phyloP scores from a whole-genome alignment of 805 yeast species.

The Scheffersomyces amazonensis region DNA sequence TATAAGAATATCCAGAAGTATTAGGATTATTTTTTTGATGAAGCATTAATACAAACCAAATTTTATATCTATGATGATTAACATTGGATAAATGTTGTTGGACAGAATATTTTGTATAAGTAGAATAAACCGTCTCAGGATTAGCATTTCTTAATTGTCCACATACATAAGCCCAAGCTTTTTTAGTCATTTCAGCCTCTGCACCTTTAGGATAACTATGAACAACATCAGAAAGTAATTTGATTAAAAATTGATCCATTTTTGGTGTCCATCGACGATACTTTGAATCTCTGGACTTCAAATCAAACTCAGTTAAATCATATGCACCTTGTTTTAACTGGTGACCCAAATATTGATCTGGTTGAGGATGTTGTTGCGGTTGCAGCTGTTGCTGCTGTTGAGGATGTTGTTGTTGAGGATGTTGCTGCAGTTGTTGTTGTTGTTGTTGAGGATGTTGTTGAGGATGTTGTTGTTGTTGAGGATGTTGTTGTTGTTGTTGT shows the following conservation, averaged over 20 bases:
- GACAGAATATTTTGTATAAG: conserved; percentile 38
- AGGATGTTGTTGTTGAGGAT: conserved; percentile 1
- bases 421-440: conserved; percentile 2
- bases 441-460: conserved; percentile 12
- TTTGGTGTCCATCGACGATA: conserved; percentile 37
- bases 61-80: conserved; percentile 31
- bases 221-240: conserved; percentile 31
- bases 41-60: conserved; percentile 32
- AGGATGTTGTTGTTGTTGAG: conserved; percentile 8
- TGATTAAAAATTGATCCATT: conserved; percentile 33
- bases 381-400: neutral
- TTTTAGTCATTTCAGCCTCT: conserved; percentile 31
- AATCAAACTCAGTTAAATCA: conserved; percentile 25
- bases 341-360: neutral
- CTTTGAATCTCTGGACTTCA: conserved; percentile 33
- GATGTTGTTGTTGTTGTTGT: conserved; percentile 4
- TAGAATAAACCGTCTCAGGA: conserved; percentile 38
- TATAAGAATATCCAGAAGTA: conserved; percentile 22
- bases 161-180: conserved; percentile 36
- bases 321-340: conserved; percentile 1
- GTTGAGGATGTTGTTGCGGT: neutral
- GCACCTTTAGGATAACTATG: conserved; percentile 31
- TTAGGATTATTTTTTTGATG: conserved; percentile 21
- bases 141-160: conserved; percentile 34
- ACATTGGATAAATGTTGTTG: conserved; percentile 37